phyloP scores from a whole-genome alignment of 2,329 filamentous ascomycete genomes.

The Hypocreales sp. region DNA sequence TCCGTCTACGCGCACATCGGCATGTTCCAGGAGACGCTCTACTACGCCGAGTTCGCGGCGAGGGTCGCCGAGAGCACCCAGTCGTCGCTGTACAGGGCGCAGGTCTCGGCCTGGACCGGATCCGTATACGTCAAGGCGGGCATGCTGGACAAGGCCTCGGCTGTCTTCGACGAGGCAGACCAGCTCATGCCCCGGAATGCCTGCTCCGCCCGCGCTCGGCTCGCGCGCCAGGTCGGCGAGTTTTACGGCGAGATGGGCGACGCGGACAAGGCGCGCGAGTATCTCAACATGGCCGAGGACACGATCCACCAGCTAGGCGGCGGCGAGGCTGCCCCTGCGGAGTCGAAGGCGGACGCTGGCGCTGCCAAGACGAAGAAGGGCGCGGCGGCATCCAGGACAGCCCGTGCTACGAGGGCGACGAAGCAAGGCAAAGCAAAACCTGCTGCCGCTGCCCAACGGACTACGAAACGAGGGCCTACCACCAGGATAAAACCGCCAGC shows the following conservation, averaged over 20 bases:
- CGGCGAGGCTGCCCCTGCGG: slow-evolving; percentile 4
- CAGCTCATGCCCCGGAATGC: slow-evolving; percentile 29
- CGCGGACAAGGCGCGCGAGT: slow-evolving; percentile 22
- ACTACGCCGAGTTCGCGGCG: slow-evolving; percentile 72
- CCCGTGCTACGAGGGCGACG: slow-evolving; percentile 10
- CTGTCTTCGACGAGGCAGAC: slow-evolving; percentile 37
- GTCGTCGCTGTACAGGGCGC: slow-evolving; percentile 41
- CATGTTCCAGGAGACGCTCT: slow-evolving; percentile 74
- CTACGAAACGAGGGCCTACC: slow-evolving; percentile 3
- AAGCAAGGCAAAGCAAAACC: slow-evolving; percentile 4
- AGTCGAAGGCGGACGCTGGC: neutral
- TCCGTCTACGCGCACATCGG: slow-evolving; percentile 71
- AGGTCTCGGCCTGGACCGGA: slow-evolving; percentile 38
- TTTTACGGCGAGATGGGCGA: slow-evolving; percentile 36
- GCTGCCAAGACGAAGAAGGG: neutral
- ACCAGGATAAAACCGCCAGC: slow-evolving; percentile 9
- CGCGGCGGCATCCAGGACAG: slow-evolving; percentile 10
- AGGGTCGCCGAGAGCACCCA: slow-evolving; percentile 58
- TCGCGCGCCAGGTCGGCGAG: slow-evolving; percentile 40
- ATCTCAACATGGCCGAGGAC: slow-evolving; percentile 33
- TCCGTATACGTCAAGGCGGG: slow-evolving; percentile 42
- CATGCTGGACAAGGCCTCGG: slow-evolving; percentile 39
- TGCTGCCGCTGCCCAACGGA: slow-evolving; percentile 4
- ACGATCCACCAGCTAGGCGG: slow-evolving; percentile 22
- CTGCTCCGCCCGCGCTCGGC: slow-evolving; percentile 18